phyloP scores from a whole-genome alignment of 805 yeast species.

The Starmerella asiatica region DNA sequence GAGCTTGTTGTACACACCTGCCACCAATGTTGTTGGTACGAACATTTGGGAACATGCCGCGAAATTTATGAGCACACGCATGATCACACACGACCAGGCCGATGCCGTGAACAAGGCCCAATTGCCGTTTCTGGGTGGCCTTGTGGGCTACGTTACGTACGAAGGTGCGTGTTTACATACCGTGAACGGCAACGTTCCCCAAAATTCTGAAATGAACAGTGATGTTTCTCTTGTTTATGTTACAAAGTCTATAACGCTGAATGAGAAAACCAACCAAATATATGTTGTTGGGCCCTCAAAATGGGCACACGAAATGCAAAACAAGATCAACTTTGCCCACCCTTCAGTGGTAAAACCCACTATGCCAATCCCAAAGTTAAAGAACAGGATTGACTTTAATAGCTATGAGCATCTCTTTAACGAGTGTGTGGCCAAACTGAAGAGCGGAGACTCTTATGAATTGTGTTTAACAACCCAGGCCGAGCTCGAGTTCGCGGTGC shows the following conservation, averaged over 20 bases:
- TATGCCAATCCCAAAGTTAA: no score
- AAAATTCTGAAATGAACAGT: constrained; percentile 15
- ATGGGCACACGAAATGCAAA: constrained; percentile 4
- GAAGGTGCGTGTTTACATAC: constrained; percentile 44
- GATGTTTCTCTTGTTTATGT: constrained; percentile 20
- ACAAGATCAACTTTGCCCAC: neutral
- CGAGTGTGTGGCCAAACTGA: constrained; percentile 52
- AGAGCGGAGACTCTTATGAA: constrained; percentile 84
- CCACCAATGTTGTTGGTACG: neutral
- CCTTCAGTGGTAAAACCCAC: neutral
- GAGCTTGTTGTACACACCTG: constrained; percentile 11
- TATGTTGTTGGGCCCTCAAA: constrained; percentile 11
- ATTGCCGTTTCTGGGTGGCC: constrained; percentile 83
- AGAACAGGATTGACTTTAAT: constrained; percentile 10
- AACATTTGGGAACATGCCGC: constrained; percentile 11
- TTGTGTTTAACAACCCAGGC: constrained; percentile 77
- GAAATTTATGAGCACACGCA: constrained; percentile 17
- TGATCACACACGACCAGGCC: constrained; percentile 20
- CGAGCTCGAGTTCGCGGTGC: constrained; percentile 34
- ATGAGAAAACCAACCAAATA: constrained; percentile 1
- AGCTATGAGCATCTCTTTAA: constrained; percentile 44
- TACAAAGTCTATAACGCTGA: constrained; percentile 13
- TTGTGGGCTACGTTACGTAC: constrained; percentile 72
- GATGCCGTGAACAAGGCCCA: constrained; percentile 16
- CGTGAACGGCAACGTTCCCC: neutral